Evolutionary conservation across 495 filamentous ascomycete species (phyloP), one percentile per base, ranked within the genome.

Genomic region (Aspergillus mulundensis): DNA sequence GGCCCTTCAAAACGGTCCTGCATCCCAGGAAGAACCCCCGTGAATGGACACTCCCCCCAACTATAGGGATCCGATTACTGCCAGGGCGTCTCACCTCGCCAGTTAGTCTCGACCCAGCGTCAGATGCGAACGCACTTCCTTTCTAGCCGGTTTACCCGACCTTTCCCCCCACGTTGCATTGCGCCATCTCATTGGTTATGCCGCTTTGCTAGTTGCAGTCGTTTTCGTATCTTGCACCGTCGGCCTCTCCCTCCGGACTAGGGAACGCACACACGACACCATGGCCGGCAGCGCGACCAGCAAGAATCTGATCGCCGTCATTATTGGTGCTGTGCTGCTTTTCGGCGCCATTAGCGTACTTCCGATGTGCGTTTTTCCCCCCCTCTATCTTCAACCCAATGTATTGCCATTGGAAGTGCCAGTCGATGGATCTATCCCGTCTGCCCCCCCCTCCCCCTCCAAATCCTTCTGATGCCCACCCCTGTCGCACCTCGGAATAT

Each of bases 331-430:
- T 6, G 58, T 72, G 5, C 54, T 61, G 15, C 49, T 70, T 28
- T 67, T 74, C 46, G 60, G 58, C 39, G 32, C 63, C 30, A 69
- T 72, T 55, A 74, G 69, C 53, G 20, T 68, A 19, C 41, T 71
- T 49, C 71, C 71, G 20, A 63, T 74, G 68, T 72, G 50, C 67
- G 69, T 68, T 44, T 40, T 55, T 18, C 25, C 48, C 21, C 46
- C 16, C 48, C 55, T 55, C 58, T 55, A 45, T 56, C 48, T 28
- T 18, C 62, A 53, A 25, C 19, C 34, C 41, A 47, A 53, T 53
- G 18, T 8, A 28, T 3, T 28, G 3, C 4, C 4, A 28, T 28
- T 28, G 25, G 25, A 4, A n/a, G n/a, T n/a, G n/a, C n/a, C n/a
- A n/a, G 3, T 28, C 25, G 32, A 25, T 34, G 32, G 19, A 23